Percentiles rank a stretch among this genome's conserved stretches.
Evolutionary conservation across 2,329 filamentous ascomycete species (phyloP).

Genomic region (Cercospora citrullina): DNA sequence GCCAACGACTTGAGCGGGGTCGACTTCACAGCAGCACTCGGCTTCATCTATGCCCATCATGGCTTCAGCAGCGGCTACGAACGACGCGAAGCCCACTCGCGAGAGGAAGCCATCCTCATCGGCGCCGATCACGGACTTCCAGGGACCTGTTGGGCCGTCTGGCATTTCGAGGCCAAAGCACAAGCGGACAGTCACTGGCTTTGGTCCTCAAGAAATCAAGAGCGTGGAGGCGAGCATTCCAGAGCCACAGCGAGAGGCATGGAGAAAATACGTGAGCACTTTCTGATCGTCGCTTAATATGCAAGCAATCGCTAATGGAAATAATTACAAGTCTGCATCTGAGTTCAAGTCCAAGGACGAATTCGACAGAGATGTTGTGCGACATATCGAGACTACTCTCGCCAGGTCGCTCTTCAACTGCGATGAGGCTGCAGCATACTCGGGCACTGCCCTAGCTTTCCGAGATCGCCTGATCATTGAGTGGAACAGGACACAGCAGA

Average conservation of each 20-base stretch:
- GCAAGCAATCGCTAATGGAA: constrained; percentile 16
- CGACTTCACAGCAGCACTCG: not conserved
- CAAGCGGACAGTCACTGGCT: constrained; percentile 93
- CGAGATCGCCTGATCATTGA: constrained; percentile 89
- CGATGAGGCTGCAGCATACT: constrained; percentile 89
- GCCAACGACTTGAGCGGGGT: not conserved
- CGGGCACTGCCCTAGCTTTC: constrained; percentile 86
- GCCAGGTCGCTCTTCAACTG: constrained; percentile 98
- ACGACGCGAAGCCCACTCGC: constrained; percentile 42
- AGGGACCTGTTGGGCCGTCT: constrained; percentile 76
- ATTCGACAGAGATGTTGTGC: constrained; percentile 80
- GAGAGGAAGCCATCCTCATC: constrained; percentile 80
- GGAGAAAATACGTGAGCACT: constrained; percentile 59
- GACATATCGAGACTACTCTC: constrained; percentile 93
- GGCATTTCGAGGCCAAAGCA: constrained; percentile 91
- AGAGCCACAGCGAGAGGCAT: constrained; percentile 79
- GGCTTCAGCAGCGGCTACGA: constrained; percentile 38
- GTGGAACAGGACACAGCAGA: constrained; percentile 98
- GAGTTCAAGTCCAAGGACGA: constrained; percentile 78
- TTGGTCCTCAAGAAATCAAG: constrained; percentile 89
- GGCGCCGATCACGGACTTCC: constrained; percentile 81
- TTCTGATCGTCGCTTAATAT: not conserved
- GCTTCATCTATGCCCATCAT: constrained; percentile 19
- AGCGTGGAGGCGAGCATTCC: constrained; percentile 88
- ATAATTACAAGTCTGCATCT: constrained; percentile 58